Evolutionary conservation across 768 basidiomycete species (phyloP).

Genomic region (Sutorius australiensis): DNA sequence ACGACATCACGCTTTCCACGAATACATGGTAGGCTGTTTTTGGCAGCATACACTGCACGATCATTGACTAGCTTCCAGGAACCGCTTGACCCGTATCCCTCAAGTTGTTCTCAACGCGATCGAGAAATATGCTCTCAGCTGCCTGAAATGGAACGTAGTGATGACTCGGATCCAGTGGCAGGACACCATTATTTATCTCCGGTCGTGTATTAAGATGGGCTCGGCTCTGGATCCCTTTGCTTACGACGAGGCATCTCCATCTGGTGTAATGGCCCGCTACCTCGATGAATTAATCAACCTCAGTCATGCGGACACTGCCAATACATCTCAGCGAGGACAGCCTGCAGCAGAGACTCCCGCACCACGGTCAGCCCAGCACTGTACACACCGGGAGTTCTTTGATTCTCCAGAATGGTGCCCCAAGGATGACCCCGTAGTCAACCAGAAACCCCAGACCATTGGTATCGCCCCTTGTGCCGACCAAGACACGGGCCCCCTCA

Average conservation of each 20-base stretch:
- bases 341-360: constrained; percentile 7
- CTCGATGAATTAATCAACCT: constrained; percentile 21
- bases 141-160: constrained; percentile 22
- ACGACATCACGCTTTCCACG: constrained; percentile 29
- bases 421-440: constrained; percentile 28
- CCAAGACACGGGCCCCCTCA: neutral
- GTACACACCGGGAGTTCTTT: constrained; percentile 9
- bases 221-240: constrained; percentile 24
- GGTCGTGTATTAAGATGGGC: constrained; percentile 26
- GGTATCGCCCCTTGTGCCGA: constrained; percentile 30
- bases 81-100: constrained; percentile 20
- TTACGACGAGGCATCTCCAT: constrained; percentile 13
- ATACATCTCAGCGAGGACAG: neutral
- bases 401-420: constrained; percentile 28
- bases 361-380: constrained; percentile 13
- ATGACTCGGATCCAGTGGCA: constrained; percentile 23
- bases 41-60: neutral
- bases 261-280: constrained; percentile 13
- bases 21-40: constrained; percentile 28
- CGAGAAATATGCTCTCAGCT: constrained; percentile 19
- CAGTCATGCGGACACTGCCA: neutral
- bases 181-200: constrained; percentile 19
- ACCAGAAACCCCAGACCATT: constrained; percentile 23
- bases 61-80: constrained; percentile 19
- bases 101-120: constrained; percentile 21